Evolutionary conservation across 2,329 filamentous ascomycete species (phyloP).

Genomic region (Calonectria pauciramosa): DNA sequence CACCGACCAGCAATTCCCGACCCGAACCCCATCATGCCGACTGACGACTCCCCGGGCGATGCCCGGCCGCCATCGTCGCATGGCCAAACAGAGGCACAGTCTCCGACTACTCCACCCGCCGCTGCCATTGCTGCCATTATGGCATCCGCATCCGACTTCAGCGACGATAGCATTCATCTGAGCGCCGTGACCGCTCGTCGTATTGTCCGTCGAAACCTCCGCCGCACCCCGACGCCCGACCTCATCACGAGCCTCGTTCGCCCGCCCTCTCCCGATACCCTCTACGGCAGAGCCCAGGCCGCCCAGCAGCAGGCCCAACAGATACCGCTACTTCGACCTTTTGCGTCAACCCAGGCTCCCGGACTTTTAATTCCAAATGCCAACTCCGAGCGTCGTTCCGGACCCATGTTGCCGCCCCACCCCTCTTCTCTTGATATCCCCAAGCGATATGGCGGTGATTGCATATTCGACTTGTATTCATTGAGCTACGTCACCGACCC

Average conservation of each 20-base stretch:
- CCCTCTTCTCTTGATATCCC: constrained; percentile 56
- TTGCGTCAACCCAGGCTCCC: constrained; percentile 28
- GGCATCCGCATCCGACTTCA: constrained; percentile 50
- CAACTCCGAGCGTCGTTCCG: constrained; percentile 48
- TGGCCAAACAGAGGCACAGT: constrained; percentile 28
- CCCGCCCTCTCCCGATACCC: constrained; percentile 53
- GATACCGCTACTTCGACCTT: constrained; percentile 29
- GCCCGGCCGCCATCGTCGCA: not conserved
- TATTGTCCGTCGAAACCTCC: constrained; percentile 53
- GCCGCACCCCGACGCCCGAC: constrained; percentile 54
- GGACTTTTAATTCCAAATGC: constrained; percentile 39
- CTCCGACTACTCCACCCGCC: constrained; percentile 30
- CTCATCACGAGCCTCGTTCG: constrained; percentile 57
- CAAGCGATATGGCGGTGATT: constrained; percentile 52
- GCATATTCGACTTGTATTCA: constrained; percentile 60
- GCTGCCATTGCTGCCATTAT: constrained; percentile 23
- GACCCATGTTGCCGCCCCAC: constrained; percentile 53
- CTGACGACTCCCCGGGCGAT: constrained; percentile 14
- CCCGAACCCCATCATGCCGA: constrained; percentile 19
- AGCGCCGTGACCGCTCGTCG: constrained; percentile 53
- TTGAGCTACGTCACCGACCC: constrained; percentile 59
- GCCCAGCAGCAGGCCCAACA: constrained; percentile 42
- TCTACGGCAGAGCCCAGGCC: constrained; percentile 48
- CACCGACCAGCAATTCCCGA: not conserved
- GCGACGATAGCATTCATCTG: constrained; percentile 53